phyloP scores from a whole-genome alignment of 805 yeast genomes.

The Nakazawaea holstii region DNA sequence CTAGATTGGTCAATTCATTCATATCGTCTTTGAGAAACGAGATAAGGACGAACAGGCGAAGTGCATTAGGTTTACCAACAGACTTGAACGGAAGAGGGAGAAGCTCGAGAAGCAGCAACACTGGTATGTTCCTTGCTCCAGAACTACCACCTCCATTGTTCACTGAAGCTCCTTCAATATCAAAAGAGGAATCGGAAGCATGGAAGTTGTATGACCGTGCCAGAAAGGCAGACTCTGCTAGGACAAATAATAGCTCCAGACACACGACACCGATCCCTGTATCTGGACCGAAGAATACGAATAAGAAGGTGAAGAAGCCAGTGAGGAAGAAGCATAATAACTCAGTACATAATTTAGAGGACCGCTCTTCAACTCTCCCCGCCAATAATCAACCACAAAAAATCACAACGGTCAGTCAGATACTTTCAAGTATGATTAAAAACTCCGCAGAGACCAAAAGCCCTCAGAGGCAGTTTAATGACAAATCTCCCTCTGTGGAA shows the following conservation, averaged over 20 bases:
- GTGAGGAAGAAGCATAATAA: conserved; percentile 7
- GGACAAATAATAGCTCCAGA: not conserved
- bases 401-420: not conserved
- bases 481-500: not conserved
- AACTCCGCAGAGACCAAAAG: conserved; percentile 1
- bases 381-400: not conserved
- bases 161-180: conserved; percentile 13
- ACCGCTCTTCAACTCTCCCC: not conserved
- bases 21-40: conserved; percentile 19
- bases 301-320: conserved; percentile 12
- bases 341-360: not conserved
- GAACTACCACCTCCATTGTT: conserved; percentile 12
- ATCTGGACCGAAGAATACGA: conserved; percentile 14
- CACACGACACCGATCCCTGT: conserved; percentile 1
- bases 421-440: conserved; percentile 2
- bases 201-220: conserved; percentile 24
- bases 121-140: conserved; percentile 8
- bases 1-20: conserved; percentile 10
- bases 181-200: conserved; percentile 19
- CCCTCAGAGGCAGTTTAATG: not conserved
- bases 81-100: conserved; percentile 2
- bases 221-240: conserved; percentile 8
- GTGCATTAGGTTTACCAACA: conserved; percentile 16
- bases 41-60: conserved; percentile 18
- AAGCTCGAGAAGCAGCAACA: conserved; percentile 1